Conservation (phyloP, 148 eudicot genomes). For the Spergularia marina region DNA sequence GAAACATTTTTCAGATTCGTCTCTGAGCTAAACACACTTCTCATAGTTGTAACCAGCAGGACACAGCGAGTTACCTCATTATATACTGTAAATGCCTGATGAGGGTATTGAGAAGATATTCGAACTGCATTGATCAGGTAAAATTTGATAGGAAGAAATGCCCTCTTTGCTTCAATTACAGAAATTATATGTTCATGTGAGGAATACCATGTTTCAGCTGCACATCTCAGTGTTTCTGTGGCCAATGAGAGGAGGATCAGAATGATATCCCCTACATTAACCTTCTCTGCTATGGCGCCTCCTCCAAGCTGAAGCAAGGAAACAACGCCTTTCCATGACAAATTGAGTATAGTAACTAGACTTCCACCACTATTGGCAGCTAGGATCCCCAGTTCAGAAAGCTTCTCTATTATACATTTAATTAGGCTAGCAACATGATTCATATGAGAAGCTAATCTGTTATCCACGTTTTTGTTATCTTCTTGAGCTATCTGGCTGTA, state of each 20-base stretch:
- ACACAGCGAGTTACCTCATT: conserved; percentile 52
- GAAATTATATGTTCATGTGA: conserved; percentile 43
- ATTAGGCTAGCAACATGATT: conserved; percentile 48
- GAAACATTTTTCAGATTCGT: conserved; percentile 47
- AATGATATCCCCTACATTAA: conserved; percentile 60
- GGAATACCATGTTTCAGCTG: conserved; percentile 74
- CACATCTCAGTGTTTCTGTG: conserved; percentile 59
- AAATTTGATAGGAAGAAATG: conserved; percentile 84
- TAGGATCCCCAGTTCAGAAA: conserved; percentile 72
- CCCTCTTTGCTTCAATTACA: conserved; percentile 71
- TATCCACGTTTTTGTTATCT: conserved; percentile 27
- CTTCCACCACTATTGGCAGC: conserved; percentile 91
- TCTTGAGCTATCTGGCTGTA: conserved; percentile 31
- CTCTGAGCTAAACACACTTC: conserved; percentile 52
- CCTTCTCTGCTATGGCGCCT: conserved; percentile 55
- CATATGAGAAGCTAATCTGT: conserved; percentile 31
- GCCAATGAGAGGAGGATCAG: conserved; percentile 66
- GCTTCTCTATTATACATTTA: conserved; percentile 52
- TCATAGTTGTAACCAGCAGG: conserved; percentile 55
- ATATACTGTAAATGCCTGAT: conserved; percentile 56
- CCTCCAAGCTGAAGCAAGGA: conserved; percentile 84
- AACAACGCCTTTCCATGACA: conserved; percentile 97
- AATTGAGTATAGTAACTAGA: conserved; percentile 68
- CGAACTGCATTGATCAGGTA: conserved; percentile 86
- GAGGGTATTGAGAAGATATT: conserved; percentile 72